Conservation (phyloP, 108 stramenopile species). For the Cyclotella atomus region DNA sequence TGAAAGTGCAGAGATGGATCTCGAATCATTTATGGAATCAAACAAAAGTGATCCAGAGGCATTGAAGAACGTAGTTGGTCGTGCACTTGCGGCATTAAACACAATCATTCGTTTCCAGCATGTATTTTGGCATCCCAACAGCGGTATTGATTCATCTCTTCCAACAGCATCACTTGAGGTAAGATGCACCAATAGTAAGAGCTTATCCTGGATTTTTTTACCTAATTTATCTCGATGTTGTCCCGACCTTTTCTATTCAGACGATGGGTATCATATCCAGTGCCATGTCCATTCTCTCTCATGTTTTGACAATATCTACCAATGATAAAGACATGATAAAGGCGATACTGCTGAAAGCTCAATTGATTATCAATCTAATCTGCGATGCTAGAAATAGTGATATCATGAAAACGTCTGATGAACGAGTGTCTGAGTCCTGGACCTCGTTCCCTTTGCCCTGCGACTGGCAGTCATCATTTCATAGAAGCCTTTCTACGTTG, state of each 20-base stretch:
- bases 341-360: slow-evolving; percentile 14
- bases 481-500: slow-evolving; percentile 53
- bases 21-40: slow-evolving; percentile 29
- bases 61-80: slow-evolving; percentile 11
- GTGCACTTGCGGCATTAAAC: slow-evolving; percentile 24
- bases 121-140: slow-evolving; percentile 33
- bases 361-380: slow-evolving; percentile 28
- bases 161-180: slow-evolving; percentile 24
- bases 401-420: not conserved
- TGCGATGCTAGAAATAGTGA: slow-evolving; percentile 21
- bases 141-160: slow-evolving; percentile 31
- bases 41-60: slow-evolving; percentile 23
- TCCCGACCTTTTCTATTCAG: slow-evolving; percentile 4
- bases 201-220: no score
- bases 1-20: slow-evolving; percentile 14
- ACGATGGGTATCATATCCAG: slow-evolving; percentile 24
- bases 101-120: slow-evolving; percentile 42
- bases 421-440: slow-evolving; percentile 19
- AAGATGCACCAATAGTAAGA: no score
- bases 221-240: no score
- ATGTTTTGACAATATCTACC: slow-evolving; percentile 10
- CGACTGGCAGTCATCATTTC: slow-evolving; percentile 53
- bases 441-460: slow-evolving; percentile 47
- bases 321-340: slow-evolving; percentile 9
- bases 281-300: slow-evolving; percentile 23